Base-by-base conservation (phyloP, 129 eudicot genomes). In the Logfia minima region DNA sequence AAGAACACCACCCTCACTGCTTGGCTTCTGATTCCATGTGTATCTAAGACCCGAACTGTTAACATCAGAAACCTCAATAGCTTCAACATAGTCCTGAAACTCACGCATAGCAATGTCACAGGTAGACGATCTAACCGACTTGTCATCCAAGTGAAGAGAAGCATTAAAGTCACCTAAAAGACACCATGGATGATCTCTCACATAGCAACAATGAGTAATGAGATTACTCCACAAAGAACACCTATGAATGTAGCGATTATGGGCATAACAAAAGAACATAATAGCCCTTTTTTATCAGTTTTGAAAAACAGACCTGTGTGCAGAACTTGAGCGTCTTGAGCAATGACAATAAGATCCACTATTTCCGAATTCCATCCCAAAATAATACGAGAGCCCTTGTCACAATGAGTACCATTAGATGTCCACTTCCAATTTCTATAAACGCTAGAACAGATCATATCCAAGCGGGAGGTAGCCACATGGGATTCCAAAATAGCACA, bases 401-500 rank as follows among this genome's bases (percentile, higher is more conserved):
- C 4, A 8, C 55, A 48, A 2, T 3, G 0, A 8, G 18, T 3
- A 2, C 4, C 55, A 48, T 48, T 48, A 2, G 55, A 48, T 0
- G 4, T 9, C 55, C 55, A 48, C 1, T 48, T 0, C 55, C 55
- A 48, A 48, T 2, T 0, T 0, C 17, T 2, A 48, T 11, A 48
- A 0, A 48, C n/a, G 0, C 1, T 11, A 3, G 4, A 0, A 11
- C 55, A 48, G 0, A 11, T 3, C 0, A 0, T 2, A 2, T 48
- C 18, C 17, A 48, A 0, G 0, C 4, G 0, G 2, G 55, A 48
- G 5, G 2, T 13, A 11, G 17, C 0, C 18, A 48, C 55, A 48
- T 48, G 55, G 0, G 55, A 48, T 8, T 48, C 55, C 3, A 48
- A 13, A 11, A 48, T 16, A 3, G 18, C 55, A 48, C 55, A 48